Base-by-base conservation (phyloP, 2,329 filamentous ascomycete genomes). In the Tolypocladium cylindrosporum region DNA sequence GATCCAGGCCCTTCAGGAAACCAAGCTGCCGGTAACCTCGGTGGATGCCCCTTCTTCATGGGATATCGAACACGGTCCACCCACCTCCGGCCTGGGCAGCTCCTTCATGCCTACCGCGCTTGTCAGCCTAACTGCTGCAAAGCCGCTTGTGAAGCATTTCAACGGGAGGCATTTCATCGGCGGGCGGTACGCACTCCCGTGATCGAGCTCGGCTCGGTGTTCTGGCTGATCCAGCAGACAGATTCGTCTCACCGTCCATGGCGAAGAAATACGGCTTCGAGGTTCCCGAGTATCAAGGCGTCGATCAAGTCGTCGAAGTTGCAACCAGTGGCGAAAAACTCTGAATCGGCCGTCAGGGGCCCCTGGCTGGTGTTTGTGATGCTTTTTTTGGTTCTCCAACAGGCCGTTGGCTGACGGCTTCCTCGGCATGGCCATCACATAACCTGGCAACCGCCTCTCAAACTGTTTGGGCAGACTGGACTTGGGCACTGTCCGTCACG, bases 11-110 rank as follows among this genome's bases (percentile, higher is more conserved):
- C 79, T 99, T 42, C 84, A 91, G 64, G 79, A 86, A 48, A 88
- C 89, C 6, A 80, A 80, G 34, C 68, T 94, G 9, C 89, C 91
- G 0, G 88, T 97, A 0, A 87, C 94, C 3, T 89, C 91, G 3
- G 90, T 99, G 27, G 94, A 99, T 74, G 91, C 90, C 8, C 94
- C 94, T 1, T 96, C 90, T 39, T 94, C 90, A 1, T 99, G 94
- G 94, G 86, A 94, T 71, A 95, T 99, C 58, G 90, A 96, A 68
- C 77, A 79, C 13, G 94, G 94, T 0, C 93, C 93, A 10, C 91
- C 92, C 13, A 75, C 79, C 56, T 83, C 85, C 1, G 93, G 91
- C 0, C 80, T 90, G 0, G 93, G 91, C 1, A 87, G 87, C 66
- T 84, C 79, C 5, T 97, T 96, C 68, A 86, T 89, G 75, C 94